Base-by-base conservation (phyloP, 2,329 filamentous ascomycete genomes). In the Xylaria sp. region DNA sequence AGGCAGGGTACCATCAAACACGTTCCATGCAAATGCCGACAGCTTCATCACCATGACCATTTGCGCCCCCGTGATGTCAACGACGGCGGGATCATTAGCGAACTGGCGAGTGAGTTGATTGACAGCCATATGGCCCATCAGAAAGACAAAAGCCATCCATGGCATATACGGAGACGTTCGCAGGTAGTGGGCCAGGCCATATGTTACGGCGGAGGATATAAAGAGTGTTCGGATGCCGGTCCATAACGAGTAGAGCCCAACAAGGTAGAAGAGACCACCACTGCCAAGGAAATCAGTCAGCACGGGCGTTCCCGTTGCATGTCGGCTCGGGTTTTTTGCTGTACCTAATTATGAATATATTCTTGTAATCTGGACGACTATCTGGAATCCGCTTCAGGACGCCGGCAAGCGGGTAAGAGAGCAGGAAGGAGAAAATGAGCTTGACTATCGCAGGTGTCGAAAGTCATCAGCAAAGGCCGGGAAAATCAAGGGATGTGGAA, bases 31-130 rank as follows among this genome's bases (percentile, higher is more conserved):
- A 78, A 99, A 99, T 5, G 95, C 92, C 25, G 90, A 93, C 41
- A 99, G 88, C 81, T 99, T 99, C 93, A 99, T 99, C 70, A 98
- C 91, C 74, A 98, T 82, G 39, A 99, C 96, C 96, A 99, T 99
- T 80, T 99, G 96, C 1, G 95, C 94, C 46, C 92, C 94, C 0
- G 95, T 97, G 73, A 99, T 94, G 78, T 99, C 96, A 67, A 97
- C 85, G 1, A 83, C 81, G 45, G 87, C 85, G 0, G 92, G 88
- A 69, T 89, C 85, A 73, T 91, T 85, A 45, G 86, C 82, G 45
- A 90, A 87, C 80, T 97, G 93, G 45, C 97, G 92, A 66, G 88
- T 83, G 70, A 99, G 91, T 79, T 99, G 96, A 78, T 89, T 97
- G 75, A 95, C 79, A 53, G 94, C 95, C 91, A 98, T 93, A 81